phyloP scores from a whole-genome alignment of 805 yeast genomes.

The Candida lessepsii region DNA sequence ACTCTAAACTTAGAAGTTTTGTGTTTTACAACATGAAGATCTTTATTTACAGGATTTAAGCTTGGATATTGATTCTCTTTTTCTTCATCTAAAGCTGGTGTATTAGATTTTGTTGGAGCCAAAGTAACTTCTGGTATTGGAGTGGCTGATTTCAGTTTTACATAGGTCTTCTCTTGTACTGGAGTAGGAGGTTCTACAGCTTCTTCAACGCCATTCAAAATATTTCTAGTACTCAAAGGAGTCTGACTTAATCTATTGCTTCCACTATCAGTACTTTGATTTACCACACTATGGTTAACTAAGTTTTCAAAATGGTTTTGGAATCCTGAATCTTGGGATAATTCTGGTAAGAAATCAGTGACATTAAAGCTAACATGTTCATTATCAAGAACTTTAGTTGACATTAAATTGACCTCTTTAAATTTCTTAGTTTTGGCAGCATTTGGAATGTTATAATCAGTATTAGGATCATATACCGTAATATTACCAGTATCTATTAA shows the following conservation, averaged over 20 bases:
- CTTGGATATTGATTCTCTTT: slow-evolving; percentile 4
- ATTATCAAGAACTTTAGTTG: slow-evolving; percentile 44
- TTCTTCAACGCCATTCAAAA: slow-evolving; percentile 25
- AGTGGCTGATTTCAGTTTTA: not conserved
- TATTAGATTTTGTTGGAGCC: not conserved
- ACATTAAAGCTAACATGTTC: slow-evolving; percentile 41
- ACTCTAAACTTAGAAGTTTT: slow-evolving; percentile 35
- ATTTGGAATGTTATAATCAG: slow-evolving; percentile 26
- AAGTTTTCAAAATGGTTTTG: slow-evolving; percentile 40
- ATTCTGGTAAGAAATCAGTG: slow-evolving; percentile 45
- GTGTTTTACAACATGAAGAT: no score
- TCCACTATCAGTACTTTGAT: slow-evolving; percentile 17
- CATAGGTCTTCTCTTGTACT: not conserved
- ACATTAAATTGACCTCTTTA: slow-evolving; percentile 41
- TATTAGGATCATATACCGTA: slow-evolving; percentile 15
- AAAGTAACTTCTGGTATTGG: not conserved
- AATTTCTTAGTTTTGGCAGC: slow-evolving; percentile 30
- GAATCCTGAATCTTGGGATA: slow-evolving; percentile 49
- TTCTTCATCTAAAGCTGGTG: not conserved
- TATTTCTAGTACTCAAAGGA: slow-evolving; percentile 29
- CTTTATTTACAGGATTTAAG: slow-evolving; percentile 6
- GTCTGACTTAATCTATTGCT: slow-evolving; percentile 24
- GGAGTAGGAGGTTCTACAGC: slow-evolving; percentile 8
- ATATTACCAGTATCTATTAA: slow-evolving; percentile 12
- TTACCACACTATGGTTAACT: slow-evolving; percentile 11